phyloP scores from a whole-genome alignment of 2,329 filamentous ascomycete genomes.

The Paradendryphiella salina region DNA sequence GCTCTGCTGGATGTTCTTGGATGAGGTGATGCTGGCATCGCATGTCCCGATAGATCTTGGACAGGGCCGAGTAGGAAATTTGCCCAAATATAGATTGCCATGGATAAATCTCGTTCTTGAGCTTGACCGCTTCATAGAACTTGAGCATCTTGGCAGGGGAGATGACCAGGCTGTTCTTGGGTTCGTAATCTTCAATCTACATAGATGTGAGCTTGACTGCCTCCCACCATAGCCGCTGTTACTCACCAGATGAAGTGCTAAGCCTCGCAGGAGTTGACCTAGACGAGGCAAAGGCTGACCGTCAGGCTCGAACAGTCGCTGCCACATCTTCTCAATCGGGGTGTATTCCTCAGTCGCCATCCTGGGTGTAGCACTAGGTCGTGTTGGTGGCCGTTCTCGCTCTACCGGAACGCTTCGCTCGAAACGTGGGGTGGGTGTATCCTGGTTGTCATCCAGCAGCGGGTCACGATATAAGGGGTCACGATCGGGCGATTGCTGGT shows the following conservation, averaged over 20 bases:
- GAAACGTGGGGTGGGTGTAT: constrained; percentile 36
- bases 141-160: constrained; percentile 73
- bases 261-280: constrained; percentile 70
- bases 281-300: constrained; percentile 70
- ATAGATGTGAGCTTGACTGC: constrained; percentile 11
- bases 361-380: constrained; percentile 34
- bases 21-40: constrained; percentile 55
- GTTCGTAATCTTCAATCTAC: constrained; percentile 70
- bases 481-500: constrained; percentile 43
- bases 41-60: constrained; percentile 53
- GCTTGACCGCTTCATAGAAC: constrained; percentile 70
- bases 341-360: constrained; percentile 45
- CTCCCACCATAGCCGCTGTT: not conserved
- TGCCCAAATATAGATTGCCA: constrained; percentile 64
- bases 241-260: constrained; percentile 73
- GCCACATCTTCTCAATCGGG: constrained; percentile 72
- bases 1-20: constrained; percentile 49
- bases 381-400: constrained; percentile 26
- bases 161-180: constrained; percentile 70
- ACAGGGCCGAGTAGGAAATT: constrained; percentile 47
- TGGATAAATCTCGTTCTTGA: constrained; percentile 68
- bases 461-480: constrained; percentile 39
- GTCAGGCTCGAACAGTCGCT: constrained; percentile 69
- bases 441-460: constrained; percentile 38
- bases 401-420: constrained; percentile 33